Conservation (phyloP, 2,329 filamentous ascomycete species). For the Colletotrichum spaethianum region DNA sequence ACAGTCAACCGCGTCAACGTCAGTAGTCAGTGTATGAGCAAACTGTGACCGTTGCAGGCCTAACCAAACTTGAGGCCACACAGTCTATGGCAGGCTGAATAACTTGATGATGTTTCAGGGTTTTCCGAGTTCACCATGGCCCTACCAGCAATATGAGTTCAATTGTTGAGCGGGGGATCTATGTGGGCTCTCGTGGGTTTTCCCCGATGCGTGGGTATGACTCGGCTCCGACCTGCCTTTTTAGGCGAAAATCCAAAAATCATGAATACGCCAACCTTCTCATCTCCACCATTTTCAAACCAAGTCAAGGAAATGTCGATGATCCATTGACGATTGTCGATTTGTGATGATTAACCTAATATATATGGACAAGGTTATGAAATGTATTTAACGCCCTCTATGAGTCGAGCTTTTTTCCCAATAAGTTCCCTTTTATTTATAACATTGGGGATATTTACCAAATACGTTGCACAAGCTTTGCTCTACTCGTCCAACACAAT, state of each 20-base stretch:
- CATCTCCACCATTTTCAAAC: background rate
- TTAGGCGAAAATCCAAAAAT: background rate
- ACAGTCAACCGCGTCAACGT: too few species aligned
- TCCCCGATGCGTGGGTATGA: background rate
- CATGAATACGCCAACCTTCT: background rate
- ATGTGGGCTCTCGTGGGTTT: slow-evolving; percentile 9
- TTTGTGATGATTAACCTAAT: background rate
- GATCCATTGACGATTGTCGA: background rate
- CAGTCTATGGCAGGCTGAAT: too few species aligned
- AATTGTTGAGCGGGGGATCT: too few species aligned
- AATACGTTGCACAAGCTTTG: background rate
- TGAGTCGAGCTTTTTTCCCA: background rate
- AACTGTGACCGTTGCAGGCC: too few species aligned
- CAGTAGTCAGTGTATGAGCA: too few species aligned
- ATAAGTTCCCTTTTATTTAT: background rate
- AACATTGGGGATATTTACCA: background rate
- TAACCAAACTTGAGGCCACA: too few species aligned
- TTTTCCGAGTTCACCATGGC: too few species aligned
- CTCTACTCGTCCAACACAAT: background rate
- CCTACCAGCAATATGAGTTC: too few species aligned
- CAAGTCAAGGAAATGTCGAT: background rate
- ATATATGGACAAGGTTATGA: background rate
- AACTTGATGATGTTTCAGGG: too few species aligned
- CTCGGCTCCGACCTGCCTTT: slow-evolving; percentile 3
- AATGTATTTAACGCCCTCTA: background rate